Base-by-base conservation (phyloP, 1,139 yeast species). In the Lizanozyma gosingica region DNA sequence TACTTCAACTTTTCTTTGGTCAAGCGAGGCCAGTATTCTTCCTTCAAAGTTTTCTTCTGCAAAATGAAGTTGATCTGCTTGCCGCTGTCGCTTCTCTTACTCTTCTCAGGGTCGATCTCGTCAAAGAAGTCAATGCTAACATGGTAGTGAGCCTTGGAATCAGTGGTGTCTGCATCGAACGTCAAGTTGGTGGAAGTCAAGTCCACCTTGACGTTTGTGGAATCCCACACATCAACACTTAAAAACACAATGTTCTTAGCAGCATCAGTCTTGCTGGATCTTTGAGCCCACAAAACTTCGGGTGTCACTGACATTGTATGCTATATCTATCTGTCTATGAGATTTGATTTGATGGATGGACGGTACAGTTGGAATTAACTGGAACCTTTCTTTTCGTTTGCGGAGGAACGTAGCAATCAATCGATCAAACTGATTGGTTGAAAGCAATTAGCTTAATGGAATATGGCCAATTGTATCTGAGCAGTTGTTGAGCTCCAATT, bases 1-100 rank as follows among this genome's bases (percentile, higher is more conserved):
- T 70, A 73, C 57, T 75, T 83, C 52, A 72, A 70, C 66, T 80
- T 84, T 55, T 77, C 86, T 66, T 80, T 85, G 47, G 83, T 83
- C 61, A 84, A 74, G 62, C 94, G 78, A 58, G 90, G 97, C 98
- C 97, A 94, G 71, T 69, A 90, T 57, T 88, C 97, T 45, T 69
- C 78, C 53, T 76, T 63, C 39, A 72, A 57, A 47, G 68, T 71
- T 64, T 81, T 76, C 75, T 92, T 86, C 63, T 85, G 73, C 51
- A 88, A 62, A 41, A 81, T 72, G 47, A 87, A 78, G 51, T 71
- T 76, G 39, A 87, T 66, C 46, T 83, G 83, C 46, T 87, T 80
- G 39, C 94, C 96, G 33, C 86, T 81, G 47, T 73, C 65, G 47
- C 73, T 71, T 52, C 76, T 72, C 41, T 63, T 61, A 4, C 94